A percentile compares a stretch with the other conserved stretches of the same genome.
Evolutionary conservation across 148 eudicot species (phyloP).

Genomic region (Tetragonia tetragonoides): DNA sequence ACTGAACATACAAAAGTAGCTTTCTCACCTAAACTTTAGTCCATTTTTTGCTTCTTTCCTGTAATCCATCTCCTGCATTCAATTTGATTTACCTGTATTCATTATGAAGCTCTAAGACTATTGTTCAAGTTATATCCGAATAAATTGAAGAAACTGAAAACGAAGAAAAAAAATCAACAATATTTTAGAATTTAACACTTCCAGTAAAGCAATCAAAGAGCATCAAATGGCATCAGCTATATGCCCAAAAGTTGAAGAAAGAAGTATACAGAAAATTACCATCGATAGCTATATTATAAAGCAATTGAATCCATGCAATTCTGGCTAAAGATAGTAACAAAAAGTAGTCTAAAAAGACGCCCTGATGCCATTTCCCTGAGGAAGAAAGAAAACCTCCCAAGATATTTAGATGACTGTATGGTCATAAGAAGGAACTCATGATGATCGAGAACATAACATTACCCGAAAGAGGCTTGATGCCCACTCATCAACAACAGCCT

Average conservation of each 20-base stretch:
- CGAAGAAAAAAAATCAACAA: background rate
- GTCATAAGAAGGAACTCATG: background rate
- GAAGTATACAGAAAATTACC: background rate
- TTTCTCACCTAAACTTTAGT: slow-evolving; percentile 65
- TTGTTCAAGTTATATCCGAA: slow-evolving; percentile 17
- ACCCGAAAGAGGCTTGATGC: slow-evolving; percentile 98
- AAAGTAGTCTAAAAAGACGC: too few relatives aligned
- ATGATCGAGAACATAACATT: slow-evolving; percentile 23
- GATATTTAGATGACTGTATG: background rate
- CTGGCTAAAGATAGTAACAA: background rate
- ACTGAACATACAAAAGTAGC: background rate
- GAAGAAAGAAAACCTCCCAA: too few relatives aligned
- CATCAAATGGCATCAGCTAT: background rate
- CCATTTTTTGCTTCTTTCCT: slow-evolving; percentile 85
- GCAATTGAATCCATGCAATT: background rate
- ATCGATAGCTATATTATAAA: background rate
- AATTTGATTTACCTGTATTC: slow-evolving; percentile 99
- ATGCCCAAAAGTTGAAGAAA: slow-evolving; percentile 1
- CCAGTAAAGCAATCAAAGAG: background rate
- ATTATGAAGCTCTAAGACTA: slow-evolving; percentile 86
- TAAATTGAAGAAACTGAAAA: slow-evolving; percentile 14
- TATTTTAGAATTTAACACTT: background rate
- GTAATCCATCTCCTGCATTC: slow-evolving; percentile 99
- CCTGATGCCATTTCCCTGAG: too few relatives aligned
- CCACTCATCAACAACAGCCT: slow-evolving; percentile 98